Evolutionary conservation across 2,329 filamentous ascomycete genomes (phyloP), one percentile per base, ranked within the genome.

Genomic region (Dactylellina drechsleri): DNA sequence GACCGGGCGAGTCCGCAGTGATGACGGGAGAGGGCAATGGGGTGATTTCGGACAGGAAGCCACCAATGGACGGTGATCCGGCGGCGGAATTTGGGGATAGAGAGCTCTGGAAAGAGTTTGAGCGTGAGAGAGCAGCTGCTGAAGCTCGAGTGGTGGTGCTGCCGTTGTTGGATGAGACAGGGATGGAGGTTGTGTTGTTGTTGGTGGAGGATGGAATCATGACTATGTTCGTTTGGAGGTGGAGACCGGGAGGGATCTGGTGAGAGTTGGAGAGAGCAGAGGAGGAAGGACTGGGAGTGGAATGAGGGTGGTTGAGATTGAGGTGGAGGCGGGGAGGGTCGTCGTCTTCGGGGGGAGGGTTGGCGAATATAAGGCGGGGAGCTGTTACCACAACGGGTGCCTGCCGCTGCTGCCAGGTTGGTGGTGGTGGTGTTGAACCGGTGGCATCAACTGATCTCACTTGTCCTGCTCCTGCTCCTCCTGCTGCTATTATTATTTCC

Each of bases 1-100:
- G 88, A 26, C 89, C 88, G 12, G 89, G 87, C 0, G 89, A 91
- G 78, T 90, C 88, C 77, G 84, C 84, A 3, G 85, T 85, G 79
- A 90, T 85, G 53, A 93, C 85, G 2, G 91, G 91, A 20, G 91
- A 94, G 1, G 91, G 91, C 40, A 95, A 83, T 66, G 91, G 91
- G 2, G 92, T 94, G 76, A 95, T 85, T 68, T 74, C 77, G 1
- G 73, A 73, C 18, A 79, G 75, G 41, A 73, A 77, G 18, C 77
- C 78, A 54, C 76, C 61, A 28, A 75, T 72, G 4, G 78, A 78
- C n/a, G 78, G 78, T 36, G 78, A 79, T 56, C 74, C 64, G 23
- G 64, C 41, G 20, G 77, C 72, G 15, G 78, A 78, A 45, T 74
- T 75, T 47, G 77, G 78, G 54, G 78, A 78, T 50, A 78, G 62